These are phyloP conservation scores for Trichosporon ovoides DNA, from an alignment of 1,284 basidiomycete species.

Conservation along the genomic window DNA sequence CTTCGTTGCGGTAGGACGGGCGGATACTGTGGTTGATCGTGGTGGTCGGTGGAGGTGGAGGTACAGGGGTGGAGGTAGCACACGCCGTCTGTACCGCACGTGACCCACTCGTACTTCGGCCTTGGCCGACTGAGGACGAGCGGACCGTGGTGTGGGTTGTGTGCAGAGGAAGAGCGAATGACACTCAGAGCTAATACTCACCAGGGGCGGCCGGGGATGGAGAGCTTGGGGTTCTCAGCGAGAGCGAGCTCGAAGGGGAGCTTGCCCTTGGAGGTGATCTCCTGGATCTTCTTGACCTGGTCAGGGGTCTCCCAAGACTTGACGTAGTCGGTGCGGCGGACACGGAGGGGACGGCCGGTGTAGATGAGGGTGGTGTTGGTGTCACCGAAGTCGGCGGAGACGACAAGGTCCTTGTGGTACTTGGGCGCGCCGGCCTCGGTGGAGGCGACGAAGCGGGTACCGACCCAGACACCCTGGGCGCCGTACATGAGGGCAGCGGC, in stretches of 20 bases:
- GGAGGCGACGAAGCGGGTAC: slow-evolving; percentile 82
- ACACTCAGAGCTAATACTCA: not conserved
- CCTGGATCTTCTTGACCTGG: slow-evolving; percentile 51
- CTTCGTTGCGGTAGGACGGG: not conserved
- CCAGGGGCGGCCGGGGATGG: slow-evolving; percentile 21
- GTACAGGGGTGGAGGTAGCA: no score
- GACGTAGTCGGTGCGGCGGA: slow-evolving; percentile 71
- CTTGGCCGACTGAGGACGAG: no score
- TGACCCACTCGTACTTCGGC: no score
- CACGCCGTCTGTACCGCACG: no score
- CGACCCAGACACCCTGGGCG: slow-evolving; percentile 80
- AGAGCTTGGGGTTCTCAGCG: slow-evolving; percentile 38
- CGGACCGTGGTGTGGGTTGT: no score
- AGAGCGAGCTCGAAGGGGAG: slow-evolving; percentile 67
- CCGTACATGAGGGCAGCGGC: slow-evolving; percentile 79
- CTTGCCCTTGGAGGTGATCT: slow-evolving; percentile 68
- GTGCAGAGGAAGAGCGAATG: no score
- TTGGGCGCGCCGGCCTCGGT: slow-evolving; percentile 73
- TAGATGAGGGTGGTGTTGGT: slow-evolving; percentile 45
- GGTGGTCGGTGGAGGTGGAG: not conserved
- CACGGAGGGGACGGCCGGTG: slow-evolving; percentile 78
- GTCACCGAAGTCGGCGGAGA: slow-evolving; percentile 24
- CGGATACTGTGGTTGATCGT: not conserved
- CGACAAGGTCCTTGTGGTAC: slow-evolving; percentile 64
- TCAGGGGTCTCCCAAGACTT: slow-evolving; percentile 56